Conservation (phyloP, 2,329 filamentous ascomycete species). For the Helotiales sp. region DNA sequence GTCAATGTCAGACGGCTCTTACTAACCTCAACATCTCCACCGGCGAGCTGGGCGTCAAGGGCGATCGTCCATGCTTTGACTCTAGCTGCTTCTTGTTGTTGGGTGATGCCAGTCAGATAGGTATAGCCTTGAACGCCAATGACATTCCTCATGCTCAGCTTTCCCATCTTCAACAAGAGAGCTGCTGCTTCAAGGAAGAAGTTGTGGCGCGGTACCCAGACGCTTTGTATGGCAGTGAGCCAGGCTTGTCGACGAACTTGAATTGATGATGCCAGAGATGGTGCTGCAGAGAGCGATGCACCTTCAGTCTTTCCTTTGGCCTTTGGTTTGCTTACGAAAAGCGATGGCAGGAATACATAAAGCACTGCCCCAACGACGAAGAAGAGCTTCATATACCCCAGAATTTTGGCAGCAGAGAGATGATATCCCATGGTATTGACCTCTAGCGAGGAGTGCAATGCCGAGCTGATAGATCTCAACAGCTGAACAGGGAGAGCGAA, state of each 20-base stretch:
- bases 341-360: conserved; percentile 60
- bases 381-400: conserved; percentile 58
- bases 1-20: conserved; percentile 85
- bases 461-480: conserved; percentile 54
- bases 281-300: conserved; percentile 56
- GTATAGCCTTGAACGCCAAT: conserved; percentile 81
- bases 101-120: conserved; percentile 76
- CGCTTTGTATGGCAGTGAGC: conserved; percentile 90
- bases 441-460: conserved; percentile 47
- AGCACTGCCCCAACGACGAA: conserved; percentile 59
- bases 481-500: conserved; percentile 67
- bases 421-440: conserved; percentile 61
- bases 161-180: conserved; percentile 77
- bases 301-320: conserved; percentile 58
- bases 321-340: conserved; percentile 49
- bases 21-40: conserved; percentile 88
- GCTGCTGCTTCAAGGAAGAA: conserved; percentile 86
- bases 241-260: conserved; percentile 87
- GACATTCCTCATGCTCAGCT: conserved; percentile 78
- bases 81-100: conserved; percentile 83
- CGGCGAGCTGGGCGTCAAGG: conserved; percentile 88
- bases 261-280: conserved; percentile 80
- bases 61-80: conserved; percentile 94
- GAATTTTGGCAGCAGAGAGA: conserved; percentile 49
- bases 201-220: conserved; percentile 87